Evolutionary conservation across 169 alveolate species (phyloP).

Genomic region (Miamiensis avidus): DNA sequence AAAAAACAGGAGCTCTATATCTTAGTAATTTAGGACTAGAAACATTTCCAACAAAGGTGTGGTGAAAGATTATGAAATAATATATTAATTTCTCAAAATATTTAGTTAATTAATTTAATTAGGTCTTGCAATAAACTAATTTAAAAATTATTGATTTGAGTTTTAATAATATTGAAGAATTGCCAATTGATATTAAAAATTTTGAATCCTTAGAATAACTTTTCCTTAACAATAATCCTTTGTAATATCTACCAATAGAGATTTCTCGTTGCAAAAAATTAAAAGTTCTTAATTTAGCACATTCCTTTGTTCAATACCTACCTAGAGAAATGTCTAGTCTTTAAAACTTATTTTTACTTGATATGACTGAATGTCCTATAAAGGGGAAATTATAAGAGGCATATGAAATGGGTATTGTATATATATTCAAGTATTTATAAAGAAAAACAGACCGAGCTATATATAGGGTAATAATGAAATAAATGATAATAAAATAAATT

Average conservation of each 20-base stretch:
- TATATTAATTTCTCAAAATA: no score
- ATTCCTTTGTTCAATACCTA: constrained; percentile 11
- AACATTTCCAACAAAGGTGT: neutral
- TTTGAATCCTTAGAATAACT: constrained; percentile 7
- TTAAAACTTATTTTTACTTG: constrained; percentile 10
- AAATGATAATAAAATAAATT: neutral
- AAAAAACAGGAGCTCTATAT: neutral
- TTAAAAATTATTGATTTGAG: constrained; percentile 22
- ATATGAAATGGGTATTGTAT: constrained; percentile 23
- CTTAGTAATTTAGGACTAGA: neutral
- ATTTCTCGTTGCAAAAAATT: constrained; percentile 1
- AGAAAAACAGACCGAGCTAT: constrained; percentile 21
- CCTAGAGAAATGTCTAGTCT: constrained; percentile 24
- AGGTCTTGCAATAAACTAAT: constrained; percentile 4
- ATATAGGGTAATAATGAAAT: constrained; percentile 10
- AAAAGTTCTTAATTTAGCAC: constrained; percentile 4
- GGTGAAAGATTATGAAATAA: no score
- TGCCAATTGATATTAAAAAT: neutral
- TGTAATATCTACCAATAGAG: constrained; percentile 19
- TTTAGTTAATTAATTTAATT: no score
- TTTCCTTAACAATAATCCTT: constrained; percentile 15
- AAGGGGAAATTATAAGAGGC: constrained; percentile 6
- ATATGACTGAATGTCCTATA: constrained; percentile 24
- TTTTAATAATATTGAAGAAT: constrained; percentile 16
- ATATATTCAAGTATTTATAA: constrained; percentile 18